A percentile compares a stretch with the other conserved stretches of the same genome.
Conservation (phyloP, 352 stramenopile species). For the Elongisporangium senticosum region DNA sequence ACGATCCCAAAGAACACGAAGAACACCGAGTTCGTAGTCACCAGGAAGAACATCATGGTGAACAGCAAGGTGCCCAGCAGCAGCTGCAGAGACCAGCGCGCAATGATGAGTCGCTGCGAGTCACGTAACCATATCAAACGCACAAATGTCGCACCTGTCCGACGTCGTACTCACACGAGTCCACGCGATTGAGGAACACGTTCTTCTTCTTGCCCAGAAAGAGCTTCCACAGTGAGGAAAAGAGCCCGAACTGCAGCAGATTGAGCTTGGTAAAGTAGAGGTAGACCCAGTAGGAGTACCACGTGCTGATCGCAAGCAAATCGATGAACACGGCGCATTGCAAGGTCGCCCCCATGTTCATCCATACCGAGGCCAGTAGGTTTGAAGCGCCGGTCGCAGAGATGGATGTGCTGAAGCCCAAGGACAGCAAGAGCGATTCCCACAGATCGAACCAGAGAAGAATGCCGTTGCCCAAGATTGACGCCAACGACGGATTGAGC, state of each 20-base stretch:
- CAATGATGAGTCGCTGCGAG: neutral
- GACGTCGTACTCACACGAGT: constrained; percentile 93
- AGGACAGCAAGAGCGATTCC: constrained; percentile 38
- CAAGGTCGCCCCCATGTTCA: constrained; percentile 56
- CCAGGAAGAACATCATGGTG: constrained; percentile 90
- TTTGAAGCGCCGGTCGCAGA: neutral
- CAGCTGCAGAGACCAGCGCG: constrained; percentile 32
- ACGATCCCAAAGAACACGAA: constrained; percentile 90
- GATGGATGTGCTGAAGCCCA: constrained; percentile 6
- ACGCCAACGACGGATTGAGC: constrained; percentile 86
- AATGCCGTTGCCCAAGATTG: constrained; percentile 82
- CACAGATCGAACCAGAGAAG: constrained; percentile 75
- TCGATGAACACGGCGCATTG: constrained; percentile 73
- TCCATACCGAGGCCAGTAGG: constrained; percentile 1
- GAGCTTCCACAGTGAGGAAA: constrained; percentile 88
- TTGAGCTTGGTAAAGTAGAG: constrained; percentile 86
- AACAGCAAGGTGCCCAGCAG: constrained; percentile 92
- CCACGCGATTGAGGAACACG: constrained; percentile 87
- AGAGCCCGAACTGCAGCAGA: constrained; percentile 64
- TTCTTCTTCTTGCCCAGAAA: constrained; percentile 95
- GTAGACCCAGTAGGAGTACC: constrained; percentile 87
- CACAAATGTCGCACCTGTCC: constrained; percentile 43
- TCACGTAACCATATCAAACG: neutral
- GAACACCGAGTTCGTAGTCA: constrained; percentile 92
- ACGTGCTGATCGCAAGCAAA: constrained; percentile 57